These are phyloP conservation scores for Auricularia auricula-judae DNA, from an alignment of 768 basidiomycete genomes.

Conservation along the genomic window DNA sequence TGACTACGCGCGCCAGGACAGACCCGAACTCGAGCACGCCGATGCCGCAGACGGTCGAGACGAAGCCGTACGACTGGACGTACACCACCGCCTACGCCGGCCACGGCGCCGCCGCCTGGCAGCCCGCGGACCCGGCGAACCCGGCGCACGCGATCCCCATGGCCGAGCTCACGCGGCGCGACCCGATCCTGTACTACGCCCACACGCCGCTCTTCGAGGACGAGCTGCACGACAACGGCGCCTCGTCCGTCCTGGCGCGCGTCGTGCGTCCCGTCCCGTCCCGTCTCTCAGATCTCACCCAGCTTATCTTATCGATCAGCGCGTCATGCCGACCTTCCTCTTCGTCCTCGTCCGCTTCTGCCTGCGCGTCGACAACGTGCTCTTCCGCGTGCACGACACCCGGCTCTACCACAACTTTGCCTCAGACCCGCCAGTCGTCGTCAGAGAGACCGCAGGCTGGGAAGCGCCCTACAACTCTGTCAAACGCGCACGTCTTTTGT, in stretches of 20 bases:
- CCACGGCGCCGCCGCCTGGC: constrained; percentile 22
- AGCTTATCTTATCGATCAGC: constrained; percentile 31
- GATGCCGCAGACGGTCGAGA: constrained; percentile 58
- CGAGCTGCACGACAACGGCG: constrained; percentile 94
- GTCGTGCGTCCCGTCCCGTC: constrained; percentile 49
- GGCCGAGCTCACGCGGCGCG: constrained; percentile 72
- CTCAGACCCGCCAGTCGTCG: constrained; percentile 44
- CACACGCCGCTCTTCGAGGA: constrained; percentile 93
- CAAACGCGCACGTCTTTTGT: constrained; percentile 44
- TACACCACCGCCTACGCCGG: constrained; percentile 87
- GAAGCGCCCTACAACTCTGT: constrained; percentile 81
- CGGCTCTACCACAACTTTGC: constrained; percentile 80
- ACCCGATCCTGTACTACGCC: constrained; percentile 97
- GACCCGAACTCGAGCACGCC: constrained; percentile 51
- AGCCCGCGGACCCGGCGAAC: constrained; percentile 44
- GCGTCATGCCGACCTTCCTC: constrained; percentile 93
- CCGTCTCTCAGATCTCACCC: neutral
- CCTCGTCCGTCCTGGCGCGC: constrained; percentile 71
- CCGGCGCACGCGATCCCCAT: constrained; percentile 63
- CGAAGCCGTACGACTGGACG: constrained; percentile 97
- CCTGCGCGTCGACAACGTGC: constrained; percentile 89
- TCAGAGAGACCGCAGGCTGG: constrained; percentile 82
- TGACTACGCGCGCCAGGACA: constrained; percentile 35
- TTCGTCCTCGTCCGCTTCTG: constrained; percentile 86
- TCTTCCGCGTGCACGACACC: constrained; percentile 85